phyloP scores from a whole-genome alignment of 768 basidiomycete genomes.

The Pleurotus platypus region DNA sequence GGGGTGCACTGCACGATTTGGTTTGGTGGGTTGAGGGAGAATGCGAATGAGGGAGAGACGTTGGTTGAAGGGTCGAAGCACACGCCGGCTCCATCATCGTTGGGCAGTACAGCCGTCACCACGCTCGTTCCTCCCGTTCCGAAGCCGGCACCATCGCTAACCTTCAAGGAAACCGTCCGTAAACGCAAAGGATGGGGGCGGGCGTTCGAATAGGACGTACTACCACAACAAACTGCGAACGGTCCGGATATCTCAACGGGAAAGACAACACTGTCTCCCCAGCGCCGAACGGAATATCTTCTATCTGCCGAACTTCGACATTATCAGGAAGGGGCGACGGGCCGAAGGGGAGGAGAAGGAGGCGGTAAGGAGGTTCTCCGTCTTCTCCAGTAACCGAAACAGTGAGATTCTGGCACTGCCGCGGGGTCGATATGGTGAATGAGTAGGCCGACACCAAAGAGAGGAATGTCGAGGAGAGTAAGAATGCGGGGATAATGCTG shows the following conservation, averaged over 20 bases:
- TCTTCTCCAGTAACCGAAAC: constrained; percentile 51
- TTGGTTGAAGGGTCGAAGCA: constrained; percentile 53
- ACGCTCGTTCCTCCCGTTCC: constrained; percentile 75
- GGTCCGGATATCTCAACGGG: constrained; percentile 57
- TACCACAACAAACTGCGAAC: constrained; percentile 74
- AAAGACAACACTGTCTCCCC: constrained; percentile 41
- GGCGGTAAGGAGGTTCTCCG: constrained; percentile 63
- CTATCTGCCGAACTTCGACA: constrained; percentile 59
- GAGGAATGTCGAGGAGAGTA: constrained; percentile 23
- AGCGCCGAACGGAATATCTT: constrained; percentile 50
- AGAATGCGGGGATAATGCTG: constrained; percentile 16
- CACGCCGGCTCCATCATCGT: constrained; percentile 36
- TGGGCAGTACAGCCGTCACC: constrained; percentile 48
- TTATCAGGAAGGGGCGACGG: constrained; percentile 56
- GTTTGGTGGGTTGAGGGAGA: constrained; percentile 59
- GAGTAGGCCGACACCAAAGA: constrained; percentile 34
- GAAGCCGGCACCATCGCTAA: constrained; percentile 59
- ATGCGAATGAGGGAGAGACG: constrained; percentile 54
- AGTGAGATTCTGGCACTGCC: constrained; percentile 65
- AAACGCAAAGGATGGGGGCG: background rate
- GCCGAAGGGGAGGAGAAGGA: constrained; percentile 67
- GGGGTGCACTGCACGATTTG: constrained; percentile 62
- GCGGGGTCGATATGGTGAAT: constrained; percentile 47
- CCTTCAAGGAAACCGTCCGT: constrained; percentile 28
- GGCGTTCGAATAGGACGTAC: constrained; percentile 36